Evolutionary conservation across 2,329 filamentous ascomycete genomes (phyloP), one percentile per base, ranked within the genome.

Genomic region (Xylariaceae sp.): DNA sequence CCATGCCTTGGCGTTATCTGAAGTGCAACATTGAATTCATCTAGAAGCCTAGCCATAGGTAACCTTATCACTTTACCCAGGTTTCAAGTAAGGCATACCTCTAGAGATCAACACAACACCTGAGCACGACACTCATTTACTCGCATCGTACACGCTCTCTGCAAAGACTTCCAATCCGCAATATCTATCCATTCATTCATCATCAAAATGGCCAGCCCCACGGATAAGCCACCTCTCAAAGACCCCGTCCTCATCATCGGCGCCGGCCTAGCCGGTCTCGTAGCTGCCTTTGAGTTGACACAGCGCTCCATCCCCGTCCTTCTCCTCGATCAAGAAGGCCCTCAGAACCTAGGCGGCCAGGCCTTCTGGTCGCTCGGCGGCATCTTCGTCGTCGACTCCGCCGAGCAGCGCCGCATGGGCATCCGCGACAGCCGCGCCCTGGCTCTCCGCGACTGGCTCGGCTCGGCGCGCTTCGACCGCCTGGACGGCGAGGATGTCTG

Each of bases 351-450:
- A 9, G 79, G 79, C 44, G 78, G 78, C 2, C 78, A 82, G 58
- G 78, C 78, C 6, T 81, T 81, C 55, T 82, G 78, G 76, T 82
- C 78, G 3, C 69, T 82, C 1, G 79, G 78, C 26, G 78, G 78
- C 28, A 56, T 82, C 19, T 82, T 82, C 62, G 68, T 73, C 60
- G 78, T 82, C 41, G 59, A 81, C 61, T 79, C 76, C 8, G 54
- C 69, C 8, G 66, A 73, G 47, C 78, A 82, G 63, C 72, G 78
- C 3, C 69, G 73, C 40, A 64, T 74, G 58, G 78, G 78, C 49
- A 78, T 82, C 63, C 68, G 67, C 47, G 78, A 82, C 62, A 73
- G 68, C 39, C 72, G 72, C 43, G 72, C 71, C 50, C 67, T 81
- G 15, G 78, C 79, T 3, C 59, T 78, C 65, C 68, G 72, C 44